Percentiles rank a stretch among this genome's conserved stretches.
Conservation (phyloP, 208 protist species). For the Willaertia magna region DNA sequence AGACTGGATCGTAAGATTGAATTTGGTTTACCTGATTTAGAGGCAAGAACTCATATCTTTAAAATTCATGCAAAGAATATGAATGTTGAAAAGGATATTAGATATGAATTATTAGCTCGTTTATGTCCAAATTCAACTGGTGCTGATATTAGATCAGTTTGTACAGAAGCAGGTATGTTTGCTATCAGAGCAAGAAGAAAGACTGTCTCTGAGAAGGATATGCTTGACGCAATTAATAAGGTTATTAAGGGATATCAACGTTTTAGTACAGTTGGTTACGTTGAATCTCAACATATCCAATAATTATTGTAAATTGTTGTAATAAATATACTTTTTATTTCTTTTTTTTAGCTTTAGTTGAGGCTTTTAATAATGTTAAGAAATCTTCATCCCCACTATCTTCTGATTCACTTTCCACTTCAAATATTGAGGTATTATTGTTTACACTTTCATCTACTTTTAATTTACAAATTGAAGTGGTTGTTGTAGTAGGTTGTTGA, state of each 20-base stretch:
- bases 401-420: too few relatives aligned
- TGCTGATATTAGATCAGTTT: slow-evolving; percentile 92
- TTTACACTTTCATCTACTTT: too few relatives aligned
- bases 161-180: slow-evolving; percentile 99
- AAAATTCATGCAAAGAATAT: slow-evolving; percentile 96
- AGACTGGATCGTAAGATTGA: slow-evolving; percentile 98
- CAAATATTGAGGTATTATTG: too few relatives aligned
- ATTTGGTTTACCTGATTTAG: slow-evolving; percentile 95
- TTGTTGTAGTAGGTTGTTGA: too few relatives aligned
- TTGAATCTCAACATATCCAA: background rate
- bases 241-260: slow-evolving; percentile 99
- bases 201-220: slow-evolving; percentile 98
- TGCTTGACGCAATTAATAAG: slow-evolving; percentile 99
- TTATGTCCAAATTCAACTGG: slow-evolving; percentile 96
- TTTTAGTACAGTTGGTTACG: slow-evolving; percentile 98
- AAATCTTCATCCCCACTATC: too few relatives aligned
- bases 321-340: too few relatives aligned
- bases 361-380: too few relatives aligned
- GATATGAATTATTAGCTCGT: slow-evolving; percentile 96
- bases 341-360: too few relatives aligned
- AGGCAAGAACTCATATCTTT: slow-evolving; percentile 94
- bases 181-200: slow-evolving; percentile 96
- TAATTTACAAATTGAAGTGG: too few relatives aligned
- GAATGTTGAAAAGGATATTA: slow-evolving; percentile 90
- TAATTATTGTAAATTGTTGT: too few relatives aligned